A percentile compares a stretch with the other conserved stretches of the same genome.
These are phyloP conservation scores for Escovopsis weberi DNA, from an alignment of 2,329 filamentous ascomycete genomes.

Conservation along the genomic window DNA sequence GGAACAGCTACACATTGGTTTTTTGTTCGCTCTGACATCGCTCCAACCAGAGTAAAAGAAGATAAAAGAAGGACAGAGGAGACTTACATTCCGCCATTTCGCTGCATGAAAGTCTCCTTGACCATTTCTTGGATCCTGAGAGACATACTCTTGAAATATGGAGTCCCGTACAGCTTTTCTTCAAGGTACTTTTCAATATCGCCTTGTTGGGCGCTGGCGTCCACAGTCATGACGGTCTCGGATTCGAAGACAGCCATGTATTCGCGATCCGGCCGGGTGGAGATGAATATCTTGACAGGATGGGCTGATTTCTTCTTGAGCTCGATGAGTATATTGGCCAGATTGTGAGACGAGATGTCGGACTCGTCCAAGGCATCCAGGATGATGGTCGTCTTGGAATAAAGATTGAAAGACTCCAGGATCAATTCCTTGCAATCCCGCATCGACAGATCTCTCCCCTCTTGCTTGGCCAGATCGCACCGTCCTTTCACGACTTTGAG, in stretches of 20 bases:
- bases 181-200: constrained; percentile 8
- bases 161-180: not conserved
- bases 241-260: constrained; percentile 2
- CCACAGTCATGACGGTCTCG: constrained; percentile 3
- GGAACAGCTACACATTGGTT: not conserved
- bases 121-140: not conserved
- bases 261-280: constrained; percentile 6
- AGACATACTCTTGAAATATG: not conserved
- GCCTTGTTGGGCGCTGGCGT: constrained; percentile 5
- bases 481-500: not conserved
- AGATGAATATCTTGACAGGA: constrained; percentile 9
- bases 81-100: constrained; percentile 1
- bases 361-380: constrained; percentile 9
- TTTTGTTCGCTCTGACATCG: no score
- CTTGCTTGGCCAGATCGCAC: constrained; percentile 2
- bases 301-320: constrained; percentile 1
- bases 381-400: constrained; percentile 4
- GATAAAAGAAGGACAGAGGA: not conserved
- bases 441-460: not conserved
- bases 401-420: constrained; percentile 3
- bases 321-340: constrained; percentile 4
- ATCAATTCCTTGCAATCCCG: constrained; percentile 5
- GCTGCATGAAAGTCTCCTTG: not conserved
- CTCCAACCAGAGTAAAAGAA: no score
- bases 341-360: constrained; percentile 2